Evolutionary conservation across 1,284 basidiomycete genomes (phyloP).

Genomic region (Wallemia ichthyophaga): DNA sequence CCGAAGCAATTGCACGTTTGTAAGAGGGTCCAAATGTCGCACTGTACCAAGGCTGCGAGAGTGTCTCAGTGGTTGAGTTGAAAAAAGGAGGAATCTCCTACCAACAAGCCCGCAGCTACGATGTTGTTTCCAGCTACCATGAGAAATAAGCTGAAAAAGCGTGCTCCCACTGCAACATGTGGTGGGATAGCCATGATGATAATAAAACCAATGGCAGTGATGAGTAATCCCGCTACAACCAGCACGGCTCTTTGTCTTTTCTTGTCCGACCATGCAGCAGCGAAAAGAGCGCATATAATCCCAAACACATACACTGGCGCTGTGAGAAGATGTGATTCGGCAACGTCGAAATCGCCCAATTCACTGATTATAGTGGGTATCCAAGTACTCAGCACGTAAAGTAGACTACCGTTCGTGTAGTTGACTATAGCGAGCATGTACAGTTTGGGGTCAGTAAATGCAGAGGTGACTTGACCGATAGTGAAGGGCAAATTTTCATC

Average conservation of each 20-base stretch:
- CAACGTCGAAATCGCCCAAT: background rate
- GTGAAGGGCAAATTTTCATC: background rate
- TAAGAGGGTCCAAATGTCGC: background rate
- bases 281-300: background rate
- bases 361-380: background rate
- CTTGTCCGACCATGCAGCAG: background rate
- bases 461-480: background rate
- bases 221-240: background rate
- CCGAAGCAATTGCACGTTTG: background rate
- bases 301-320: background rate
- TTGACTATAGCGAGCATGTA: background rate
- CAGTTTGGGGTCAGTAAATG: background rate
- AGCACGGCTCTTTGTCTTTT: background rate
- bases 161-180: background rate
- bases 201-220: background rate
- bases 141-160: background rate
- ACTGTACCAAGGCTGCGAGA: background rate
- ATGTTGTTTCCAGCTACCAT: background rate
- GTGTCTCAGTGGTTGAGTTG: no score
- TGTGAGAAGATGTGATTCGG: background rate
- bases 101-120: background rate
- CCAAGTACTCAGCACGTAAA: background rate
- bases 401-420: background rate
- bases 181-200: background rate
- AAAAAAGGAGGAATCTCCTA: no score